Evolutionary conservation across 805 yeast genomes (phyloP), one percentile per base, ranked within the genome.

Genomic region (Ogataea glucozyma): DNA sequence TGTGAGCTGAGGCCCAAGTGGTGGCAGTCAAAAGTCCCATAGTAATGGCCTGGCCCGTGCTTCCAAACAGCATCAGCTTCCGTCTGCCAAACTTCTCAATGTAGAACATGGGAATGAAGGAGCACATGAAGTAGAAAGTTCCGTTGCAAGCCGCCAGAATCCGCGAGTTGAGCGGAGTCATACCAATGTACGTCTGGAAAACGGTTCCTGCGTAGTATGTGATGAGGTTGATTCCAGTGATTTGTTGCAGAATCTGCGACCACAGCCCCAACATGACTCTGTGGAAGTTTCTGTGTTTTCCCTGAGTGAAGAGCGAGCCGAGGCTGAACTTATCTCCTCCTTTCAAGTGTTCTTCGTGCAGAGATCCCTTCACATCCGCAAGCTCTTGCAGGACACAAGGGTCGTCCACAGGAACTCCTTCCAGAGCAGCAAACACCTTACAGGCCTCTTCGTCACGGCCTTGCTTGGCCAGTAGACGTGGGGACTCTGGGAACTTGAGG

Each of bases 161-260:
- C 49, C 72, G 61, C 6, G 79, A 62, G 19, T 61, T 56, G 22
- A 69, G 53, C 1, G 76, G 62, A 8, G 67, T 40, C 67, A 76
- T 67, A 14, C 75, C 73, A 46, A 76, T 67, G 45, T 71, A 72
- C 23, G 66, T 60, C 44, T 70, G 72, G 50, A 75, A 78, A 36
- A 78, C 76, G 55, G 75, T 67, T 4, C 81, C 80, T 0, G 83
- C 81, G 49, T 78, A 79, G 54, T 77, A 79, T 1, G 78, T 70
- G 30, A 79, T 74, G 41, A 79, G 69, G 53, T 79, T 79, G 50
- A 79, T 78, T 17, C 85, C 85, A 44, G 65, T 64, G 42, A 76
- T 66, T 48, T 75, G 79, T 53, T 73, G 79, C 61, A 74, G 61
- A 37, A 69, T 56, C 44, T 75, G 79, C 3, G 69, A 59, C 65